Percentiles rank a stretch among this genome's conserved stretches.
phyloP scores from a whole-genome alignment of 192 early-diverging fungal species.

The Funneliformis geosporum region DNA sequence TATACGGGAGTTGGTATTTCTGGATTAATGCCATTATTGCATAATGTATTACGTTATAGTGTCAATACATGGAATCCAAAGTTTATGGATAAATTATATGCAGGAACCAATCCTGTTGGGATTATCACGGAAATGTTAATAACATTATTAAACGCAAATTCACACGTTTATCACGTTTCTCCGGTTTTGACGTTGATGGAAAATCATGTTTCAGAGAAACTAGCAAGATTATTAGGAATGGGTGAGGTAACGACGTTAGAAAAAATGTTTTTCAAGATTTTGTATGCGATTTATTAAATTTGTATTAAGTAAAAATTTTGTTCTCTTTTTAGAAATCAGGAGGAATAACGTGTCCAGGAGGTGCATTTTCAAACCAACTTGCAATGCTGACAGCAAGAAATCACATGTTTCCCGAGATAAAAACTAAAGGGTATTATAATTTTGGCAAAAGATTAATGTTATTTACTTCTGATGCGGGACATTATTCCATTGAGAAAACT shows the following conservation, averaged over 20 bases:
- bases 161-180: slow-evolving; percentile 74
- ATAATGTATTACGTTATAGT: slow-evolving; percentile 51
- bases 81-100: slow-evolving; percentile 85
- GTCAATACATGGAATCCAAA: slow-evolving; percentile 67
- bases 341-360: slow-evolving; percentile 74
- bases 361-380: slow-evolving; percentile 73
- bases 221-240: slow-evolving; percentile 52
- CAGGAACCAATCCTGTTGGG: slow-evolving; percentile 74
- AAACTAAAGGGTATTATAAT: slow-evolving; percentile 52
- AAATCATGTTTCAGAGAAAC: slow-evolving; percentile 51
- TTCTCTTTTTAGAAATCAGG: slow-evolving; percentile 45
- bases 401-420: slow-evolving; percentile 61
- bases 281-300: neutral
- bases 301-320: neutral
- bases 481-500: slow-evolving; percentile 77
- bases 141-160: slow-evolving; percentile 73
- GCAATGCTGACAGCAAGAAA: slow-evolving; percentile 79
- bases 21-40: slow-evolving; percentile 49
- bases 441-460: slow-evolving; percentile 52
- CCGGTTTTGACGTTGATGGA: slow-evolving; percentile 76
- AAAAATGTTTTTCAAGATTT: neutral
- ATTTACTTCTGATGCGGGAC: slow-evolving; percentile 71
- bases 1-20: slow-evolving; percentile 44
- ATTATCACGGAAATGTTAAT: slow-evolving; percentile 70
- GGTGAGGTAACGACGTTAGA: slow-evolving; percentile 34